Conservation (phyloP, 441 rosid species). For the Gossypium laxum region DNA sequence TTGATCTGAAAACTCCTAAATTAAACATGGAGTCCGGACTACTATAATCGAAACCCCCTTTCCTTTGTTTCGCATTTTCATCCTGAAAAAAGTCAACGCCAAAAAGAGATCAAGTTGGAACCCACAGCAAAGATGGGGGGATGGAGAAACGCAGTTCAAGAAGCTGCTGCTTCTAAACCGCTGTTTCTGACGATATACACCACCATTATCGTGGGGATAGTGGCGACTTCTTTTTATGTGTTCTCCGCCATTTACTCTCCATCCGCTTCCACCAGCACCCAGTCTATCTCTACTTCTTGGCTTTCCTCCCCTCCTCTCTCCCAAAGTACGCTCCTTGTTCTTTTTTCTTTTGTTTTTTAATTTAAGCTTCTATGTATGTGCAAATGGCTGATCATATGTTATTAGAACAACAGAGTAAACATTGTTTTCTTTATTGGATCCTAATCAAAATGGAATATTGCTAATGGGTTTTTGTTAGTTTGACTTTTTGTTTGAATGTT, state of each 20-base stretch:
- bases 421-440: constrained; percentile 1
- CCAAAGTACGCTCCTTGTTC: constrained; percentile 23
- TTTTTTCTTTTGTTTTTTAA: background rate
- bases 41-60: background rate
- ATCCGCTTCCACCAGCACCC: constrained; percentile 22
- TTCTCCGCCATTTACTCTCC: constrained; percentile 73
- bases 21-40: background rate
- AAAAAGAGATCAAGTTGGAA: background rate
- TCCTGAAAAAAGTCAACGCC: background rate
- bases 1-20: background rate
- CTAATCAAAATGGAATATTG: background rate
- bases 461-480: background rate
- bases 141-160: constrained; percentile 71
- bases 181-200: constrained; percentile 73
- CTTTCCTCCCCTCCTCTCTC: constrained; percentile 45
- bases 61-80: background rate
- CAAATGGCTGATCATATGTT: background rate
- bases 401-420: background rate
- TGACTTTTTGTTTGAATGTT: background rate
- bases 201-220: constrained; percentile 58
- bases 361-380: background rate
- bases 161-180: constrained; percentile 58
- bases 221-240: constrained; percentile 69
- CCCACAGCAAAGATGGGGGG: constrained; percentile 26
- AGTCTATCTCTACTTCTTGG: constrained; percentile 35